Conservation (phyloP, 768 basidiomycete genomes). For the Kwoniella sp. region DNA sequence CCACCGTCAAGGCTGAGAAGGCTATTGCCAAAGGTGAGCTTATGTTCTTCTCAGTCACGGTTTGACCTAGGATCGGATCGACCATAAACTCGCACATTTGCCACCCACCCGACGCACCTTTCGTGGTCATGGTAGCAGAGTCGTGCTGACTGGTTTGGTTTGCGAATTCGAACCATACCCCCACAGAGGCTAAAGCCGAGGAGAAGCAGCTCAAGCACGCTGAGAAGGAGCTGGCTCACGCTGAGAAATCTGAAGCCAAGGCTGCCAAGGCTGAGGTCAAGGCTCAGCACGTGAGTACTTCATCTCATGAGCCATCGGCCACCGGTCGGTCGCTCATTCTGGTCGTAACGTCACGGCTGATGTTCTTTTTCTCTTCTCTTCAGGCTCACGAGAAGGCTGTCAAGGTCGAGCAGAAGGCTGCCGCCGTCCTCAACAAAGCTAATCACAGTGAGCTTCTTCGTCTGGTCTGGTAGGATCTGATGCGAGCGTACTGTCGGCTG, state of each 20-base stretch:
- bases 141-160: background rate
- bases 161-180: too few relatives aligned
- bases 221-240: constrained; percentile 62
- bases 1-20: constrained; percentile 49
- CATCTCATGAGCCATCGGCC: too few relatives aligned
- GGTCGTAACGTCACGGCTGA: too few relatives aligned
- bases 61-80: too few relatives aligned
- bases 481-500: too few relatives aligned
- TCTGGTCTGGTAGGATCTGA: too few relatives aligned
- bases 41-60: background rate
- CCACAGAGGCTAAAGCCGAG: constrained; percentile 55
- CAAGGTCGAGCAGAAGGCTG: constrained; percentile 61
- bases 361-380: constrained; percentile 5
- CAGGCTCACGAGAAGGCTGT: constrained; percentile 61
- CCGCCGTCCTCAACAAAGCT: constrained; percentile 63
- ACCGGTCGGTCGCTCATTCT: too few relatives aligned
- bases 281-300: constrained; percentile 28
- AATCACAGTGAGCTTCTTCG: constrained; percentile 54
- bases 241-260: constrained; percentile 63
- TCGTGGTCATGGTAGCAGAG: background rate
- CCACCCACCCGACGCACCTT: too few relatives aligned
- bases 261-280: constrained; percentile 59
- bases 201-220: constrained; percentile 63
- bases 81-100: background rate
- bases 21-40: constrained; percentile 41